Evolutionary conservation across 2,329 filamentous ascomycete genomes (phyloP).

Genomic region (Monosporascus sp.): DNA sequence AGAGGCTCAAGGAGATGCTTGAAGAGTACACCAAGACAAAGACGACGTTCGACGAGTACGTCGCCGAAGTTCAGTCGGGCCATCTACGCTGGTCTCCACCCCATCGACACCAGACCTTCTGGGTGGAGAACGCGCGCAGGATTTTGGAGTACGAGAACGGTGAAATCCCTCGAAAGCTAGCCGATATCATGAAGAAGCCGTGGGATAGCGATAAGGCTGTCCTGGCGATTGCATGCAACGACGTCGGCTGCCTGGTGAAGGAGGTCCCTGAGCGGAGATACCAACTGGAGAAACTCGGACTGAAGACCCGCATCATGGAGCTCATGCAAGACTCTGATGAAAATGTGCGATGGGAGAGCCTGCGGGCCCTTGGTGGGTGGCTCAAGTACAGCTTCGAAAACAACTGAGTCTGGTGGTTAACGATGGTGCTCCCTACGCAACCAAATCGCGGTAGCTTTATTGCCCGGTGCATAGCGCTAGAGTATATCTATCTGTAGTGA

Average conservation of each 20-base stretch:
- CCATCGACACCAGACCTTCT: slow-evolving; percentile 81
- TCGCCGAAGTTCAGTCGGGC: slow-evolving; percentile 77
- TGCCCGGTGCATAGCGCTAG: not conserved
- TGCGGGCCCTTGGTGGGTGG: slow-evolving; percentile 70
- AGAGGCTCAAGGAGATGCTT: slow-evolving; percentile 55
- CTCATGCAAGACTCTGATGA: slow-evolving; percentile 88
- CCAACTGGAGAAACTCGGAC: slow-evolving; percentile 73
- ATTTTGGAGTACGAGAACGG: slow-evolving; percentile 82
- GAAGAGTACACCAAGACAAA: slow-evolving; percentile 66
- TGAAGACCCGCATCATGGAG: slow-evolving; percentile 88
- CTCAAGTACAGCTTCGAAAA: slow-evolving; percentile 59
- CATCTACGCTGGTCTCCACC: slow-evolving; percentile 91
- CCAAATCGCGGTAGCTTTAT: too few species aligned
- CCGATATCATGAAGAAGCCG: slow-evolving; percentile 70
- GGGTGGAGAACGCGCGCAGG: slow-evolving; percentile 83
- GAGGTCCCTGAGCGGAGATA: slow-evolving; percentile 80
- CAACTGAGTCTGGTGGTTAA: slow-evolving; percentile 9
- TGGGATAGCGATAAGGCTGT: slow-evolving; percentile 84
- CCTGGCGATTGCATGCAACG: slow-evolving; percentile 87
- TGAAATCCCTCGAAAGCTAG: slow-evolving; percentile 71
- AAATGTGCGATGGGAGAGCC: slow-evolving; percentile 85
- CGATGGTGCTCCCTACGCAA: not conserved
- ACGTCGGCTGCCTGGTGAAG: slow-evolving; percentile 82
- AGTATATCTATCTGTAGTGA: not conserved
- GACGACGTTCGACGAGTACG: slow-evolving; percentile 82